Conservation (phyloP, 108 stramenopile genomes). For the Skeletonema potamos region DNA sequence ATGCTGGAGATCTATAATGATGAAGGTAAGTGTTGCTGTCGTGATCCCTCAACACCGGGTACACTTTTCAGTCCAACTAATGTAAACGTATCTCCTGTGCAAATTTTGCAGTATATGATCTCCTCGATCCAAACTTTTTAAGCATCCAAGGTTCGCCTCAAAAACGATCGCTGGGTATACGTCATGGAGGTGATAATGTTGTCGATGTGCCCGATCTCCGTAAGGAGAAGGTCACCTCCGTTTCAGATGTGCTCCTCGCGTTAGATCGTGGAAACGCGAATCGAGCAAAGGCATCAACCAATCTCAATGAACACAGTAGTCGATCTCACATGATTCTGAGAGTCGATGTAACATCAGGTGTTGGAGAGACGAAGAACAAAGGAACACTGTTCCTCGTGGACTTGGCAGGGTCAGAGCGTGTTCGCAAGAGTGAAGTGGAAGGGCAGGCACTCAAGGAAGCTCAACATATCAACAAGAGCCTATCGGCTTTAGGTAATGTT, state of each 20-base stretch:
- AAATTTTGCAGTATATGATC: slow-evolving; percentile 63
- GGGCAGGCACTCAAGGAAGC: slow-evolving; percentile 95
- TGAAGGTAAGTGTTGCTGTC: slow-evolving; percentile 42
- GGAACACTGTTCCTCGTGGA: slow-evolving; percentile 94
- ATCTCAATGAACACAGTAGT: slow-evolving; percentile 95
- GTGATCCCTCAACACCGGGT: neutral
- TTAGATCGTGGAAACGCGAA: slow-evolving; percentile 89
- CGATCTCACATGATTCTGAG: slow-evolving; percentile 96
- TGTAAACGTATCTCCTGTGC: neutral
- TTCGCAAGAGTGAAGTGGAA: slow-evolving; percentile 93
- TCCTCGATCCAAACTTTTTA: slow-evolving; percentile 48
- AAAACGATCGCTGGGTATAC: slow-evolving; percentile 77
- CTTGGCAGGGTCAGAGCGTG: slow-evolving; percentile 98
- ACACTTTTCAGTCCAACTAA: neutral
- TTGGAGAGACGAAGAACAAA: slow-evolving; percentile 70
- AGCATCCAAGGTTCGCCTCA: slow-evolving; percentile 33
- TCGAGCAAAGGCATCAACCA: slow-evolving; percentile 92
- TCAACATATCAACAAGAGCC: slow-evolving; percentile 97
- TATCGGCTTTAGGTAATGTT: slow-evolving; percentile 97
- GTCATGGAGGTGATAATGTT: slow-evolving; percentile 68
- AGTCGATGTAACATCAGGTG: slow-evolving; percentile 81
- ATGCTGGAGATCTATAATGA: slow-evolving; percentile 94
- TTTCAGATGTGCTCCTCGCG: slow-evolving; percentile 82
- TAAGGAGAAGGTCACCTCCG: slow-evolving; percentile 75
- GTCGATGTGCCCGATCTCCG: slow-evolving; percentile 95